These are phyloP conservation scores for Heterobasidion irregulare DNA, from an alignment of 1,284 basidiomycete species.

Conservation along the genomic window DNA sequence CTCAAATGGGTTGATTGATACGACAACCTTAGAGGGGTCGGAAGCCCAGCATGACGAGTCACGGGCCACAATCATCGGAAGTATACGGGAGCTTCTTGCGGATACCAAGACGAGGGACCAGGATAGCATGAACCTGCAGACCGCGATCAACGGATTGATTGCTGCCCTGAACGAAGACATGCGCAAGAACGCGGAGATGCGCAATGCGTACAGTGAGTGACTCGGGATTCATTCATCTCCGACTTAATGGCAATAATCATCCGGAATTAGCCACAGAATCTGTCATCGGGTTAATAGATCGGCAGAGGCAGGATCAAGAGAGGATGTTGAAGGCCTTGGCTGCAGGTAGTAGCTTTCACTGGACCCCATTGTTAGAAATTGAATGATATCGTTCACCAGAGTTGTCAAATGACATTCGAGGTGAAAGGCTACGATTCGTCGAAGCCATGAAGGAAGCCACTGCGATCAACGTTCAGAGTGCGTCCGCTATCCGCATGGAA, in stretches of 20 bases:
- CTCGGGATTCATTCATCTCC: background rate
- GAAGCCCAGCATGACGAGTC: background rate
- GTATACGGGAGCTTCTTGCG: conserved; percentile 34
- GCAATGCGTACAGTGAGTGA: conserved; percentile 25
- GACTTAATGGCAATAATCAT: conserved; percentile 6
- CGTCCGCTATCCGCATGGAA: conserved; percentile 13
- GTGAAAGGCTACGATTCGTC: conserved; percentile 76
- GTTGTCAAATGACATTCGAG: conserved; percentile 73
- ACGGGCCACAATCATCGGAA: conserved; percentile 23
- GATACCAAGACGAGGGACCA: conserved; percentile 34
- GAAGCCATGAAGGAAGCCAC: conserved; percentile 90
- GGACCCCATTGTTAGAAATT: background rate
- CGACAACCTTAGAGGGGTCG: background rate
- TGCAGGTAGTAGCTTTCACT: conserved; percentile 35
- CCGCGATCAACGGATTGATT: conserved; percentile 39
- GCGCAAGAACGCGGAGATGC: conserved; percentile 25
- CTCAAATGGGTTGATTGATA: background rate
- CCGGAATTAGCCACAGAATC: conserved; percentile 40
- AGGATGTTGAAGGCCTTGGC: conserved; percentile 55
- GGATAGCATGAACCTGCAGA: conserved; percentile 31
- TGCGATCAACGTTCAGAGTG: conserved; percentile 75
- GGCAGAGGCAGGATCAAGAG: conserved; percentile 66
- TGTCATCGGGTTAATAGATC: conserved; percentile 52
- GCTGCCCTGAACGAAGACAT: conserved; percentile 31
- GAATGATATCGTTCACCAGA: conserved; percentile 32